Evolutionary conservation across 179 eudicot genomes (phyloP).

Genomic region (Spinacia oleracea): DNA sequence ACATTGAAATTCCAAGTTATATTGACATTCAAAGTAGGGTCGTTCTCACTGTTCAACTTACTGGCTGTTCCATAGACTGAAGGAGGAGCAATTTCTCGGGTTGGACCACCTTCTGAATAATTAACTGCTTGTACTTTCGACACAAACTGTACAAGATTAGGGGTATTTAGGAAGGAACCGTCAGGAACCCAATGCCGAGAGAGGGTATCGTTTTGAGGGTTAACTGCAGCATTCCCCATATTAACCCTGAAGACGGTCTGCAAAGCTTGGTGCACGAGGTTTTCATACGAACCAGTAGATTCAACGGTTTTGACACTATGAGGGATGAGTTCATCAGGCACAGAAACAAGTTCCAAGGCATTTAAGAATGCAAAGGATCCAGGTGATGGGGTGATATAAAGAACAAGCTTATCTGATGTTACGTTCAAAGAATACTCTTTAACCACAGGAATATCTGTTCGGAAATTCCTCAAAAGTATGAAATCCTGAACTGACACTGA

Average conservation of each 20-base stretch:
- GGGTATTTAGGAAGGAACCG: slow-evolving; percentile 25
- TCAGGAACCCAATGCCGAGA: slow-evolving; percentile 29
- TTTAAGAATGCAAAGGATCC: slow-evolving; percentile 31
- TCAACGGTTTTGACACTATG: slow-evolving; percentile 19
- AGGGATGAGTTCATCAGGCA: slow-evolving; percentile 34
- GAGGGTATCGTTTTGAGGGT: slow-evolving; percentile 30
- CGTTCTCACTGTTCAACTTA: slow-evolving; percentile 26
- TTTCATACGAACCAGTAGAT: slow-evolving; percentile 15
- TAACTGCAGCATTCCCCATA: slow-evolving; percentile 30
- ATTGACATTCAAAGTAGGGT: slow-evolving; percentile 33
- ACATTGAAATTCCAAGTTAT: slow-evolving; percentile 46
- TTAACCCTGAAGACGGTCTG: slow-evolving; percentile 31
- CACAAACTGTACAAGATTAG: slow-evolving; percentile 34
- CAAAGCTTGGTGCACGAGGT: slow-evolving; percentile 21
- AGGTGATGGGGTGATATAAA: slow-evolving; percentile 24
- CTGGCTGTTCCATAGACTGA: slow-evolving; percentile 44
- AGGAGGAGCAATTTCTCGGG: slow-evolving; percentile 35
- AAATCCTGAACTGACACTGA: slow-evolving; percentile 24
- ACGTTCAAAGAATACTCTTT: slow-evolving; percentile 31
- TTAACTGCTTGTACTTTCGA: slow-evolving; percentile 34
- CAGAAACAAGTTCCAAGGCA: slow-evolving; percentile 32
- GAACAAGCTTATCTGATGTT: slow-evolving; percentile 18
- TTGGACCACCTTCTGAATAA: slow-evolving; percentile 27
- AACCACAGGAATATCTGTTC: slow-evolving; percentile 7
- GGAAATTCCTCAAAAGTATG: slow-evolving; percentile 28